Percentiles rank a stretch among this genome's conserved stretches.
Conservation (phyloP, 1,284 basidiomycete species). For the Sporisorium sorghi region DNA sequence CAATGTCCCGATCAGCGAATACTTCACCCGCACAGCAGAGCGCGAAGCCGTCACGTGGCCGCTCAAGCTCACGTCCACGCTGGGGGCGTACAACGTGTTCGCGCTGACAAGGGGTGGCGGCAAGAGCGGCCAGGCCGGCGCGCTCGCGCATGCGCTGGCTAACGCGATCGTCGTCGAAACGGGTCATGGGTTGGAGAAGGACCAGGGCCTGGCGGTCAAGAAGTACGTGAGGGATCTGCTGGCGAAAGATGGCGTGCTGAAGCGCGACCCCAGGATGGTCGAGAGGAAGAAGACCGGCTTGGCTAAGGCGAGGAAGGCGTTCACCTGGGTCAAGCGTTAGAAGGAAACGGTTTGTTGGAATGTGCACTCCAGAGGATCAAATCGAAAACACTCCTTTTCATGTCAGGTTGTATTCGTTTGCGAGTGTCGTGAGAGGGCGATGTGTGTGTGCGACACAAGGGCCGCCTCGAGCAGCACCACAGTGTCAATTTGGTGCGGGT, state of each 20-base stretch:
- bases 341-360: too few relatives aligned
- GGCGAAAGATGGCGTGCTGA: constrained; percentile 84
- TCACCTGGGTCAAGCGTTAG: constrained; percentile 91
- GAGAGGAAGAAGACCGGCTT: constrained; percentile 96
- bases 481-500: too few relatives aligned
- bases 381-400: too few relatives aligned
- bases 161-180: constrained; percentile 75
- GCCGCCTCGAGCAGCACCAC: too few relatives aligned
- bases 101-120: constrained; percentile 89
- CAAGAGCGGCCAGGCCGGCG: constrained; percentile 88
- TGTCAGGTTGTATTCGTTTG: too few relatives aligned
- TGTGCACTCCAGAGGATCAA: too few relatives aligned
- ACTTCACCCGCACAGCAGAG: constrained; percentile 82
- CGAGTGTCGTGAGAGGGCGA: too few relatives aligned
- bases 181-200: constrained; percentile 47
- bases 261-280: constrained; percentile 94
- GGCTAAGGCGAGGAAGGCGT: constrained; percentile 87
- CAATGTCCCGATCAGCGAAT: constrained; percentile 80
- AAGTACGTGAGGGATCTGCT: constrained; percentile 73
- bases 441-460: too few relatives aligned
- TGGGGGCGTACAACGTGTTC: constrained; percentile 94
- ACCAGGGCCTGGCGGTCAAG: constrained; percentile 48
- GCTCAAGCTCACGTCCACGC: constrained; percentile 82
- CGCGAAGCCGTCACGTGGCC: constrained; percentile 85
- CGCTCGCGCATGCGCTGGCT: constrained; percentile 84